phyloP scores from a whole-genome alignment of 805 yeast genomes.

The Brettanomyces anomalus region DNA sequence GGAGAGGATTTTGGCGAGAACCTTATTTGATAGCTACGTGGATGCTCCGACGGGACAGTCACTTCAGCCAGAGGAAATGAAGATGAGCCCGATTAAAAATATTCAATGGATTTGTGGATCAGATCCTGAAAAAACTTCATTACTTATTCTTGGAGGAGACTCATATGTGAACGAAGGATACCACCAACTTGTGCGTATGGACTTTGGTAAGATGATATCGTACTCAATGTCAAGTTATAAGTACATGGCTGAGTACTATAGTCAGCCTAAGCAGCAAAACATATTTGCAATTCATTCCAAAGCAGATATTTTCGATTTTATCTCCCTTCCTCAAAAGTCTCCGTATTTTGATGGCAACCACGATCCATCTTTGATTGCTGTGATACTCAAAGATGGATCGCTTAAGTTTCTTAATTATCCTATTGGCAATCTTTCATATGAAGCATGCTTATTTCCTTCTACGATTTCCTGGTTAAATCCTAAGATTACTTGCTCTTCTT shows the following conservation, averaged over 20 bases:
- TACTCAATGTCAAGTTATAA: conserved; percentile 77
- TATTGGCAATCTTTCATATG: conserved; percentile 39
- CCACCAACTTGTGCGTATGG: conserved; percentile 45
- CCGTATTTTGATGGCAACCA: conserved; percentile 80
- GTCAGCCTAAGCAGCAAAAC: conserved; percentile 46
- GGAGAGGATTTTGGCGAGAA: conserved; percentile 63
- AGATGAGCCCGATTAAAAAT: conserved; percentile 37
- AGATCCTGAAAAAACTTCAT: conserved; percentile 73
- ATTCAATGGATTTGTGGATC: conserved; percentile 72
- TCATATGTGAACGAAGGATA: conserved; percentile 32
- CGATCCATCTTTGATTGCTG: conserved; percentile 58
- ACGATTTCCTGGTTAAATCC: conserved; percentile 75
- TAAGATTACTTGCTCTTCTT: conserved; percentile 45
- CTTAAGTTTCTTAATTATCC: conserved; percentile 54
- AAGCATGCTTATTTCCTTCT: conserved; percentile 66
- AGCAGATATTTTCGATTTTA: conserved; percentile 35
- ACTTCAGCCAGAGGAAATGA: conserved; percentile 4
- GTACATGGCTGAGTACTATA: conserved; percentile 71
- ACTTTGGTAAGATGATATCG: conserved; percentile 73
- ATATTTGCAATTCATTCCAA: conserved; percentile 45
- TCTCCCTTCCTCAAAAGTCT: conserved; percentile 48
- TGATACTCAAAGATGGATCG: conserved; percentile 55
- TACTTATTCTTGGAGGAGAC: conserved; percentile 65
- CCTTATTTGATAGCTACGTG: conserved; percentile 55
- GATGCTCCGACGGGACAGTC: conserved; percentile 36